Conservation (phyloP, 2,329 filamentous ascomycete species). For the Ceratocystis cubensis region DNA sequence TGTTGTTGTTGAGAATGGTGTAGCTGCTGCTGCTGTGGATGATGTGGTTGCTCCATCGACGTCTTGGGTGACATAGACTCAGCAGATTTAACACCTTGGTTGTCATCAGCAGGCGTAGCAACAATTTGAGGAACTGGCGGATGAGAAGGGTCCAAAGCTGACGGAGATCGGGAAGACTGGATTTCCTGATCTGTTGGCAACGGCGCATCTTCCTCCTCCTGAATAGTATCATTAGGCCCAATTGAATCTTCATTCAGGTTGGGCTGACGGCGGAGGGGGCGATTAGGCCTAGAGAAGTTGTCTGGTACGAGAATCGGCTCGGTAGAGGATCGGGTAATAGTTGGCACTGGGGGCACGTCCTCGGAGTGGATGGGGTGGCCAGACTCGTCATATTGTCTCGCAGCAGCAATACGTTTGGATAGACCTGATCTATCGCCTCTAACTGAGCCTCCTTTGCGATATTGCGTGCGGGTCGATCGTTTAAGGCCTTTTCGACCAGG, state of each 20-base stretch:
- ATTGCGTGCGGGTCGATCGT: slow-evolving; percentile 82
- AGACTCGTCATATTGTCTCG: slow-evolving; percentile 18
- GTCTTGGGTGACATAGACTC: background rate
- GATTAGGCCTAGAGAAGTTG: slow-evolving; percentile 50
- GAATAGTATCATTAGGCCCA: slow-evolving; percentile 13
- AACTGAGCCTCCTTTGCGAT: slow-evolving; percentile 72
- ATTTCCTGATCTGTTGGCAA: background rate
- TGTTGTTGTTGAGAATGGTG: background rate
- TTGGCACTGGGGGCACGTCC: slow-evolving; percentile 27
- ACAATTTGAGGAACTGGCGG: slow-evolving; percentile 45
- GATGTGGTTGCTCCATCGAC: background rate
- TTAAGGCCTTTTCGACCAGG: slow-evolving; percentile 62
- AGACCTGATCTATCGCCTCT: slow-evolving; percentile 64
- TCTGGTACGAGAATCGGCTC: slow-evolving; percentile 45
- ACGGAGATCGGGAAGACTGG: slow-evolving; percentile 18
- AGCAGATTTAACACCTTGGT: background rate
- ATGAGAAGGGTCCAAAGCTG: slow-evolving; percentile 14
- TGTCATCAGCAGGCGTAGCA: slow-evolving; percentile 45
- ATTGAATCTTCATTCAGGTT: slow-evolving; percentile 37
- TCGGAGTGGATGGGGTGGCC: slow-evolving; percentile 29
- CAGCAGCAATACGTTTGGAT: slow-evolving; percentile 52
- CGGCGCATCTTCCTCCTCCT: slow-evolving; percentile 7
- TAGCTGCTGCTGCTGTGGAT: background rate
- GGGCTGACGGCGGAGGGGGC: slow-evolving; percentile 37
- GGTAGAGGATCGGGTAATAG: slow-evolving; percentile 52